Percentiles rank a stretch among this genome's conserved stretches.
Conservation (phyloP, 2,329 filamentous ascomycete species). For the Chalara sp. region DNA sequence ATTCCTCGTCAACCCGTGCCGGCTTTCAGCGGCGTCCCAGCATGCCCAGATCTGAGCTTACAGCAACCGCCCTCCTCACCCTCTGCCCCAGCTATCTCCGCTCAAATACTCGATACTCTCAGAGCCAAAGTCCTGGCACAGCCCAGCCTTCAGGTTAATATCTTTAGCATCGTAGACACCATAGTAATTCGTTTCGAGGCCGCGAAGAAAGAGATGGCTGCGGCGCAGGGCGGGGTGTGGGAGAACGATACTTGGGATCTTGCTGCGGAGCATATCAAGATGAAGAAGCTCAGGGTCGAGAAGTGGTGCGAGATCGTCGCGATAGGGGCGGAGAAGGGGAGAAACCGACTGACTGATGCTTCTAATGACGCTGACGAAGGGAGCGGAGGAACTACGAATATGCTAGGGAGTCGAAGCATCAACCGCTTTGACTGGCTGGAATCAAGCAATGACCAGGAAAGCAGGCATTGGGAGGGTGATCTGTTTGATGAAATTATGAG, state of each 20-base stretch:
- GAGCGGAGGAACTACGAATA: constrained; percentile 3
- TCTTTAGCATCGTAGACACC: constrained; percentile 35
- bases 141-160: constrained; percentile 38
- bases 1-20: too few relatives aligned
- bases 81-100: background rate
- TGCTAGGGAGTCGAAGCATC: background rate
- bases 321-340: constrained; percentile 26
- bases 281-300: constrained; percentile 39
- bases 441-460: background rate
- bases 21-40: too few relatives aligned
- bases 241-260: constrained; percentile 43
- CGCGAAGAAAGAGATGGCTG: constrained; percentile 31
- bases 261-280: constrained; percentile 39
- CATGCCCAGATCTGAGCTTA: too few relatives aligned
- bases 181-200: constrained; percentile 38
- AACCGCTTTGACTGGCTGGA: background rate
- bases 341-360: constrained; percentile 1
- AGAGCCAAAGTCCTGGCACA: constrained; percentile 22
- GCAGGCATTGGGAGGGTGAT: too few relatives aligned
- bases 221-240: constrained; percentile 20
- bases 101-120: constrained; percentile 5
- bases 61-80: too few relatives aligned
- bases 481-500: too few relatives aligned
- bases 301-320: constrained; percentile 40
- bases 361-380: constrained; percentile 5